Conservation (phyloP, 768 basidiomycete species). For the Boletus pseudo-olivaceus region DNA sequence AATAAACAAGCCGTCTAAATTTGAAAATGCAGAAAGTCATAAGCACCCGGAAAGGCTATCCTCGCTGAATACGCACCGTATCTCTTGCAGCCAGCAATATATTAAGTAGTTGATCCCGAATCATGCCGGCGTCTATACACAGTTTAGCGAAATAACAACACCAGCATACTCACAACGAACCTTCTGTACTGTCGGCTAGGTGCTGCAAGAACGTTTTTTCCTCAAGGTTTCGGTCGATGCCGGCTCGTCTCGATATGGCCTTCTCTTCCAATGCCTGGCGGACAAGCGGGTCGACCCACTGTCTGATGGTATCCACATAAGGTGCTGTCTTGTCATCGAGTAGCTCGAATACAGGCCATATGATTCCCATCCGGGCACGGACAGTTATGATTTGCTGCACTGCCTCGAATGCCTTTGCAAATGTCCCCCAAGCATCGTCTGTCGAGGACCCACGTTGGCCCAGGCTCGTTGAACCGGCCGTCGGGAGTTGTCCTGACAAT, state of each 20-base stretch:
- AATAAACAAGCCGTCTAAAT: constrained; percentile 63
- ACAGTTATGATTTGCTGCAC: constrained; percentile 35
- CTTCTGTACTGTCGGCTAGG: constrained; percentile 60
- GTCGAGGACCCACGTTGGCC: constrained; percentile 61
- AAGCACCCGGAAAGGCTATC: background rate
- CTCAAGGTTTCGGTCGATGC: constrained; percentile 36
- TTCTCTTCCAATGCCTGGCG: constrained; percentile 48
- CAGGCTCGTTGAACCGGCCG: constrained; percentile 41
- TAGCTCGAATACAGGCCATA: constrained; percentile 45
- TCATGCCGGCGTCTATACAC: constrained; percentile 53
- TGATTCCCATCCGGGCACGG: constrained; percentile 35
- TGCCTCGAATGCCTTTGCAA: constrained; percentile 42
- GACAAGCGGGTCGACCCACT: constrained; percentile 63
- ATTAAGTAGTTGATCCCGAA: constrained; percentile 76
- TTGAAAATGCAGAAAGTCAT: background rate
- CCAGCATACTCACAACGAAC: constrained; percentile 32
- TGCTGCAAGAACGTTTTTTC: constrained; percentile 68
- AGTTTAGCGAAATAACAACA: constrained; percentile 3
- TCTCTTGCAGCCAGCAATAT: constrained; percentile 76
- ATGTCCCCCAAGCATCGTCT: constrained; percentile 57
- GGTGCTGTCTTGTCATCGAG: constrained; percentile 36
- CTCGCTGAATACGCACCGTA: constrained; percentile 46
- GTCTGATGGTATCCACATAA: constrained; percentile 34
- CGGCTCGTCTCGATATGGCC: constrained; percentile 34
- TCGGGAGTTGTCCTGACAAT: constrained; percentile 50